Percentiles rank a stretch among this genome's conserved stretches.
Evolutionary conservation across 441 rosid species (phyloP).

Genomic region (Sinapis alba): DNA sequence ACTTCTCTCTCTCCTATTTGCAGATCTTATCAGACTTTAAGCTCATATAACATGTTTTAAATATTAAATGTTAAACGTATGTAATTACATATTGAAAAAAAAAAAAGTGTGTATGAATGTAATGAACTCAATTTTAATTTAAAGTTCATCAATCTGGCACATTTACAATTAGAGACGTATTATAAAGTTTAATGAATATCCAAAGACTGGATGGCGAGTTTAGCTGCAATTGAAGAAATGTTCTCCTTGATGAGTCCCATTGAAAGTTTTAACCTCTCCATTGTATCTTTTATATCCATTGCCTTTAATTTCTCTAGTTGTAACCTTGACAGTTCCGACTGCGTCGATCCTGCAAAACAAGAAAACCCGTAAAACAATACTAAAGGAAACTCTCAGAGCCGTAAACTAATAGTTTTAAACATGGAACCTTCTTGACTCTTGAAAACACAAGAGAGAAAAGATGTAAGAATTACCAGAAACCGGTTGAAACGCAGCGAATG

Average conservation of each 20-base stretch:
- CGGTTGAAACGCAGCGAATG: slow-evolving; percentile 71
- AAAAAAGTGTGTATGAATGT: neutral
- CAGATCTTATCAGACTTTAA: neutral
- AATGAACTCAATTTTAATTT: neutral
- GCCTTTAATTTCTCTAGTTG: slow-evolving; percentile 62
- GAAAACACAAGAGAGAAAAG: neutral
- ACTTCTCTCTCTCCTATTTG: too few relatives aligned
- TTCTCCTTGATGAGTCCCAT: slow-evolving; percentile 54
- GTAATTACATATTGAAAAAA: neutral
- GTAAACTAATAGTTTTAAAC: neutral
- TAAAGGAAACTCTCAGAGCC: neutral
- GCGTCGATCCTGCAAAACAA: slow-evolving; percentile 51
- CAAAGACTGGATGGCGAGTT: slow-evolving; percentile 78
- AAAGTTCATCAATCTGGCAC: neutral
- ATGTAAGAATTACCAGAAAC: slow-evolving; percentile 50
- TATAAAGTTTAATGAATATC: slow-evolving; percentile 28
- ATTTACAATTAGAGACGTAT: slow-evolving; percentile 1
- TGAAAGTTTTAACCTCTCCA: slow-evolving; percentile 58
- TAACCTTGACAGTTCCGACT: slow-evolving; percentile 62
- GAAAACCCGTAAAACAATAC: neutral
- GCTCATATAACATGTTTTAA: neutral
- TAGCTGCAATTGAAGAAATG: slow-evolving; percentile 68
- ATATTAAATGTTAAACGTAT: too few relatives aligned
- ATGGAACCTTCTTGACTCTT: neutral
- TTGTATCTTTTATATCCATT: slow-evolving; percentile 66